Conservation (phyloP, 306 rosid species). For the Calophaca sinica region DNA sequence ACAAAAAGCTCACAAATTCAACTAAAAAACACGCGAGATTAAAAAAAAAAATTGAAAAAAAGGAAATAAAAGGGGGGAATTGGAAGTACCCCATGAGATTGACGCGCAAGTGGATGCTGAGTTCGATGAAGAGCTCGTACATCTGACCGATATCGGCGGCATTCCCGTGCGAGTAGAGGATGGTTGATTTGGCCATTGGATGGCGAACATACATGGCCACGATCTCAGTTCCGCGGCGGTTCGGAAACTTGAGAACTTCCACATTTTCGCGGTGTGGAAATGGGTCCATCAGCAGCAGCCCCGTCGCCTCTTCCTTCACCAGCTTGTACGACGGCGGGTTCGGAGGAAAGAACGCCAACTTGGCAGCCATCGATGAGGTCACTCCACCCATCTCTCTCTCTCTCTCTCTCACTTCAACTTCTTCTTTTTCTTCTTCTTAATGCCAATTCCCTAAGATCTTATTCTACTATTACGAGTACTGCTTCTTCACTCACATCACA, state of each 20-base stretch:
- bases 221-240: slow-evolving; percentile 82
- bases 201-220: slow-evolving; percentile 81
- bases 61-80: not conserved
- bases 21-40: not conserved
- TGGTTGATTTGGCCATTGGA: slow-evolving; percentile 78
- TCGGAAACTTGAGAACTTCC: slow-evolving; percentile 71
- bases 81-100: slow-evolving; percentile 75
- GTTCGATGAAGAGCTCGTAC: slow-evolving; percentile 84
- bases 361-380: slow-evolving; percentile 93
- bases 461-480: not conserved
- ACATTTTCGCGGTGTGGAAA: slow-evolving; percentile 82
- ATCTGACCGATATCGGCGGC: slow-evolving; percentile 90
- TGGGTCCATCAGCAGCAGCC: slow-evolving; percentile 60
- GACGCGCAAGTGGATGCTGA: slow-evolving; percentile 78
- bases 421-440: not conserved
- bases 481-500: slow-evolving; percentile 11
- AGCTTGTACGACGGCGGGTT: slow-evolving; percentile 83
- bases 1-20: not conserved
- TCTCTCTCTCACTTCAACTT: not conserved
- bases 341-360: slow-evolving; percentile 87
- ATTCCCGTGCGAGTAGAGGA: slow-evolving; percentile 89
- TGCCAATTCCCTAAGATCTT: slow-evolving; percentile 6
- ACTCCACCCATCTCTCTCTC: slow-evolving; percentile 72
- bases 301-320: slow-evolving; percentile 57
- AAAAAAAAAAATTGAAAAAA: not conserved